Conservation (phyloP, 257 asterid species). For the Ilex asprella region DNA sequence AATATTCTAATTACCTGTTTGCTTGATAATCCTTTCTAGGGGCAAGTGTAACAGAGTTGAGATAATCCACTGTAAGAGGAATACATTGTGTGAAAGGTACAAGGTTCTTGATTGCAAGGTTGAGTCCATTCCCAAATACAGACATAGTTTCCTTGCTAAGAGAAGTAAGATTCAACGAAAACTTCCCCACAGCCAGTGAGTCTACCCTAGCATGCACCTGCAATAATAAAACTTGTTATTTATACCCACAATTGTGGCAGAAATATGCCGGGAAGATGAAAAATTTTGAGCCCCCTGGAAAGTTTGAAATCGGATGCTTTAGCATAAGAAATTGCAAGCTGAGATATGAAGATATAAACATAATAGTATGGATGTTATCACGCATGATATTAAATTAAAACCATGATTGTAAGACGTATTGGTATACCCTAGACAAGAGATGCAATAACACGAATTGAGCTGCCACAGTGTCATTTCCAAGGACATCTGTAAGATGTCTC, state of each 20-base stretch:
- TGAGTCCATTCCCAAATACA: conserved; percentile 50
- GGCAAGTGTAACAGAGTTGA: conserved; percentile 58
- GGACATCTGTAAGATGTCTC: conserved; percentile 59
- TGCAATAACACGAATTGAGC: conserved; percentile 82
- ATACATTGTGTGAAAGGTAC: conserved; percentile 62
- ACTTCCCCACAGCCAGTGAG: conserved; percentile 75
- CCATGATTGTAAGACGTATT: not conserved
- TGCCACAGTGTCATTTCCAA: conserved; percentile 79
- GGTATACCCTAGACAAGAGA: conserved; percentile 69
- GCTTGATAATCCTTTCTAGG: conserved; percentile 80
- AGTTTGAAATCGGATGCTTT: not conserved
- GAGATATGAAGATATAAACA: not conserved
- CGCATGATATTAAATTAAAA: conserved; percentile 3
- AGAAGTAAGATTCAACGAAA: conserved; percentile 71
- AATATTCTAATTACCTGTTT: conserved; percentile 47
- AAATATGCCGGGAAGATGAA: too few species aligned
- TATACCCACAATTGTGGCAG: not conserved
- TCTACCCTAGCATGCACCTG: conserved; percentile 83
- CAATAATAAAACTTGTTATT: conserved; percentile 5
- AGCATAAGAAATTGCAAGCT: conserved; percentile 8
- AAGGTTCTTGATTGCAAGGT: conserved; percentile 45
- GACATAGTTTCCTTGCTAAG: conserved; percentile 60
- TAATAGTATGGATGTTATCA: not conserved
- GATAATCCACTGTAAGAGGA: conserved; percentile 68
- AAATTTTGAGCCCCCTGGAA: too few species aligned